Base-by-base conservation (phyloP, 257 asterid genomes). In the Osmanthus fragrans region DNA sequence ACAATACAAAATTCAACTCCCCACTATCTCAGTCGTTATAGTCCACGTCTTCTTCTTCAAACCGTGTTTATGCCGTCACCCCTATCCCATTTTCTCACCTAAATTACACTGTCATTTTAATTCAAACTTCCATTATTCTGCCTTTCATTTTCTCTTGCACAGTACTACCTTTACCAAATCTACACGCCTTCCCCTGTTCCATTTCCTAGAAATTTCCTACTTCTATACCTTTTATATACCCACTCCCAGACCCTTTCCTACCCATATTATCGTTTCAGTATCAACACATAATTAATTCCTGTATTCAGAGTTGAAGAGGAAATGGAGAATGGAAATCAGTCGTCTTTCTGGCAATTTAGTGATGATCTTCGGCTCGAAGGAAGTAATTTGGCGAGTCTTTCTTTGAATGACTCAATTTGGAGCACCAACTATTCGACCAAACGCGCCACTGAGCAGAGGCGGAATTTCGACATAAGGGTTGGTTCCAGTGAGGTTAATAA, bases 381-480 rank as follows among this genome's bases (percentile, higher is more conserved):
- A 32, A 83, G 78, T 82, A 86, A 33, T 25, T 82, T 95, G 15
- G 84, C 92, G 3, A 85, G 87, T 83, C 92, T 96, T 4, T 93
- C 97, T 4, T 82, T 96, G 40, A 93, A 92, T 54, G 99, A 96
- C 73, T 93, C 98, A 2, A 96, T 96, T 74, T 96, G 99, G 99
- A 92, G 97, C 89, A 83, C 79, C 23, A 89, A 86, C 29, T 87
- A 87, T 84, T 77, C 84, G 0, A 71, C 91, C 60, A 92, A 89
- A 83, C 89, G 92, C 29, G 83, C 89, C 19, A 87, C 92, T 7
- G 94, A 85, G 78, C 91, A 88, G 69, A 84, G 98, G 60, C 92
- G 96, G 65, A 96, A 96, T 81, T 93, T 90, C 65, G 97, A 96
- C 81, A 87, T 93, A 81, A 87, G 94, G 23, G 92, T 82, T 77